phyloP scores from a whole-genome alignment of 2,329 filamentous ascomycete genomes.

The Talaromyces marneffei region DNA sequence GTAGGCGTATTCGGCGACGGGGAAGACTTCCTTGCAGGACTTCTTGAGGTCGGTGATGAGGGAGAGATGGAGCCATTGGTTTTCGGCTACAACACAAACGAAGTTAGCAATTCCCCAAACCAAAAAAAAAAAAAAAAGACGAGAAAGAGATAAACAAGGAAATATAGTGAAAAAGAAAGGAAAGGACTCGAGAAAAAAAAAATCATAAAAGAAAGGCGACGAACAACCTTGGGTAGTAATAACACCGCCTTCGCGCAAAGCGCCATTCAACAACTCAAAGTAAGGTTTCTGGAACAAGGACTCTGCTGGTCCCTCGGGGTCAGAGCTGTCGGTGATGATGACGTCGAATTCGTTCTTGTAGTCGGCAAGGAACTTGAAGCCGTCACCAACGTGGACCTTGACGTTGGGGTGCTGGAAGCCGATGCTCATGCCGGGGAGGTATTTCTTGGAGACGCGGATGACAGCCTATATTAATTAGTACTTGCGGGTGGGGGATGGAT shows the following conservation, averaged over 20 bases:
- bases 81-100: constrained; percentile 65
- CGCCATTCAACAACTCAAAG: constrained; percentile 87
- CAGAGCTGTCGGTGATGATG: constrained; percentile 98
- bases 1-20: constrained; percentile 95
- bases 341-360: constrained; percentile 98
- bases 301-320: constrained; percentile 95
- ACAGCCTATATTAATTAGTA: constrained; percentile 57
- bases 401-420: constrained; percentile 93
- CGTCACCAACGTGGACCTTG: constrained; percentile 88
- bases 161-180: background rate
- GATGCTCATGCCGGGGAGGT: constrained; percentile 86
- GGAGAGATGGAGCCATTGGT: constrained; percentile 96
- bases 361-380: constrained; percentile 96
- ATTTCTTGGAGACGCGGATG: constrained; percentile 96
- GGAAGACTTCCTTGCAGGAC: constrained; percentile 95
- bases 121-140: background rate
- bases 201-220: constrained; percentile 60
- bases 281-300: constrained; percentile 97
- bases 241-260: constrained; percentile 89
- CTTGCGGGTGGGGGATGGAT: background rate
- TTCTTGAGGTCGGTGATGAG: constrained; percentile 95
- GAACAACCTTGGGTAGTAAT: constrained; percentile 99
- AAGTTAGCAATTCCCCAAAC: background rate
- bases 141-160: background rate
- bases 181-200: constrained; percentile 16